phyloP scores from a whole-genome alignment of 2,329 filamentous ascomycete genomes.

The Celoporthe dispersa region DNA sequence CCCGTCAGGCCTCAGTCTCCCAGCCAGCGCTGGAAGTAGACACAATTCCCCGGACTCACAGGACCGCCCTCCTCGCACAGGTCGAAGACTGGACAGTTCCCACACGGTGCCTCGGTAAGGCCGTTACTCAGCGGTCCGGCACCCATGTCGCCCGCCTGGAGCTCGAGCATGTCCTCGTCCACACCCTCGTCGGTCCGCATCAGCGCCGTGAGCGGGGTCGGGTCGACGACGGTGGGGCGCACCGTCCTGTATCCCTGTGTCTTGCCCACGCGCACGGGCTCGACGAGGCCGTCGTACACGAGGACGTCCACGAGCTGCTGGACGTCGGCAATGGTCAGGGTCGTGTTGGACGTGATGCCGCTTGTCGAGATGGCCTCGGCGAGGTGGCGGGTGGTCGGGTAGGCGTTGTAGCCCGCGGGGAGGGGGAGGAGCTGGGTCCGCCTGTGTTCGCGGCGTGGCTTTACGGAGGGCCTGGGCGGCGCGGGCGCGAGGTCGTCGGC shows the following conservation, averaged over 20 bases:
- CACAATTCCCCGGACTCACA: conserved; percentile 86
- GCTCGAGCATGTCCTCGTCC: conserved; percentile 30
- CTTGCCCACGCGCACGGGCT: conserved; percentile 60
- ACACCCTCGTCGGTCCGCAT: conserved; percentile 35
- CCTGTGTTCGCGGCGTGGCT: conserved; percentile 24
- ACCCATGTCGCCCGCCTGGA: conserved; percentile 36
- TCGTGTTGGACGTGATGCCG: conserved; percentile 73
- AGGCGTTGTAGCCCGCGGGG: conserved; percentile 72
- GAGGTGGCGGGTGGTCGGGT: conserved; percentile 81
- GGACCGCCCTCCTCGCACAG: conserved; percentile 90
- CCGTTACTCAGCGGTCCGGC: conserved; percentile 63
- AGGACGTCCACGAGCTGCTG: conserved; percentile 87
- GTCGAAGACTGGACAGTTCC: conserved; percentile 89
- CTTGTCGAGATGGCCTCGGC: conserved; percentile 72
- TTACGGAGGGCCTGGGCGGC: conserved; percentile 33
- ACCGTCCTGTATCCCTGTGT: conserved; percentile 58
- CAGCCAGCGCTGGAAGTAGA: conserved; percentile 90
- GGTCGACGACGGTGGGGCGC: conserved; percentile 50
- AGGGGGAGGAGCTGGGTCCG: conserved; percentile 55
- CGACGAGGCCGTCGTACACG: conserved; percentile 83
- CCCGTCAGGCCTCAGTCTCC: conserved; percentile 43
- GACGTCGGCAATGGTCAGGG: conserved; percentile 74
- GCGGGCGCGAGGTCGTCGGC: conserved; percentile 39
- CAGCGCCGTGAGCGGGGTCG: conserved; percentile 35
- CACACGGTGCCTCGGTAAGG: conserved; percentile 87